phyloP scores from a whole-genome alignment of 495 filamentous ascomycete genomes.

The Melanomma pulvis-pyrius region DNA sequence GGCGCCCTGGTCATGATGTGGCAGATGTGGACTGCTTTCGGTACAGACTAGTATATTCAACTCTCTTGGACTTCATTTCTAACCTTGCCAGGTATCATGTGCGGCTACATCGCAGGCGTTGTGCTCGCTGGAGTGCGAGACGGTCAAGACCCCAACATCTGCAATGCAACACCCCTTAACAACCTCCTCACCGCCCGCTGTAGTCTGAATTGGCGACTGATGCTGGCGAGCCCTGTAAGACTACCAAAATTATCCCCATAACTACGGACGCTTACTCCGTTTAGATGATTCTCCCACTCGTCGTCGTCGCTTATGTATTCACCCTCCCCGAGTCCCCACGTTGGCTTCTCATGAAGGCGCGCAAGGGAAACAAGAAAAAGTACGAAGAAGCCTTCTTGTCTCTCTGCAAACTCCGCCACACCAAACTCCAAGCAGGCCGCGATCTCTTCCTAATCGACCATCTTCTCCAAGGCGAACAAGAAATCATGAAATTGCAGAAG shows the following conservation, averaged over 20 bases:
- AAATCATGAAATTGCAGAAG: constrained; percentile 61
- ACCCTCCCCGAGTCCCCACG: constrained; percentile 75
- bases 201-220: constrained; percentile 78
- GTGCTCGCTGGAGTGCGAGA: constrained; percentile 68
- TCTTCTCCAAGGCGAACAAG: constrained; percentile 67
- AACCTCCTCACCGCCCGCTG: no score
- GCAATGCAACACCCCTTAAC: no score
- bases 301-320: constrained; percentile 75
- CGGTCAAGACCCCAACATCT: constrained; percentile 51
- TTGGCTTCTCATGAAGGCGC: constrained; percentile 76
- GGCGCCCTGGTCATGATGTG: constrained; percentile 80
- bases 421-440: constrained; percentile 75
- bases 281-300: constrained; percentile 61
- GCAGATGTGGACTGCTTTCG: constrained; percentile 75
- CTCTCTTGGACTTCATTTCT: not conserved
- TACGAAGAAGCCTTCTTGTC: constrained; percentile 61
- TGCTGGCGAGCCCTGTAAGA: constrained; percentile 55
- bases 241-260: no score
- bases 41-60: not conserved
- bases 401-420: constrained; percentile 66
- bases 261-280: no score
- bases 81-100: constrained; percentile 62
- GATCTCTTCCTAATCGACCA: constrained; percentile 83
- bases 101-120: constrained; percentile 73
- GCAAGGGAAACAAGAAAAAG: constrained; percentile 23